These are phyloP conservation scores for Paxillus involutus DNA, from an alignment of 768 basidiomycete species.

Conservation along the genomic window DNA sequence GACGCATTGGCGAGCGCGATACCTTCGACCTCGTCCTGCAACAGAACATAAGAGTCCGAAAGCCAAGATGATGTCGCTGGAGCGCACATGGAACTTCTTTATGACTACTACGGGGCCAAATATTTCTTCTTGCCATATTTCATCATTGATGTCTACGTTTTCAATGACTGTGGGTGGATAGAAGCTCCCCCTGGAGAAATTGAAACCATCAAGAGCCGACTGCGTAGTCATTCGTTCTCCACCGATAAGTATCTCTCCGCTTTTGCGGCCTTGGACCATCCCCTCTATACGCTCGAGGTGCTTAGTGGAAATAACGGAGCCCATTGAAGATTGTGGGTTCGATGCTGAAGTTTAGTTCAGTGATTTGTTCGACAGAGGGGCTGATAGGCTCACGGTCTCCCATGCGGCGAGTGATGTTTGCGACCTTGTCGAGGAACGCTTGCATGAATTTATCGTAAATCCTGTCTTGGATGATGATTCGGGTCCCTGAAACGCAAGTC, in stretches of 20 bases:
- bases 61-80: slow-evolving; percentile 12
- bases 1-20: slow-evolving; percentile 69
- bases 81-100: slow-evolving; percentile 48
- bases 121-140: slow-evolving; percentile 80
- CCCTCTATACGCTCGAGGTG: slow-evolving; percentile 66
- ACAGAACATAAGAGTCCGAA: not conserved
- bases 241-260: slow-evolving; percentile 56
- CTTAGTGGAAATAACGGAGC: slow-evolving; percentile 67
- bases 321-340: slow-evolving; percentile 74
- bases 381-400: slow-evolving; percentile 62
- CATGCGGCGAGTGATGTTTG: slow-evolving; percentile 66
- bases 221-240: slow-evolving; percentile 62
- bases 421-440: slow-evolving; percentile 59
- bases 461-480: slow-evolving; percentile 69
- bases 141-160: slow-evolving; percentile 54
- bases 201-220: slow-evolving; percentile 68
- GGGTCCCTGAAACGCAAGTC: slow-evolving; percentile 89
- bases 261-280: slow-evolving; percentile 48
- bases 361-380: not conserved
- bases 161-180: slow-evolving; percentile 78
- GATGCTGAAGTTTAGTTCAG: slow-evolving; percentile 44
- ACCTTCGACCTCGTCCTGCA: slow-evolving; percentile 63
- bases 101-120: slow-evolving; percentile 86
- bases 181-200: slow-evolving; percentile 72
- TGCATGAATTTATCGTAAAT: slow-evolving; percentile 71